Evolutionary conservation across 352 stramenopile genomes (phyloP).

Genomic region (Phytophthora crassamura): DNA sequence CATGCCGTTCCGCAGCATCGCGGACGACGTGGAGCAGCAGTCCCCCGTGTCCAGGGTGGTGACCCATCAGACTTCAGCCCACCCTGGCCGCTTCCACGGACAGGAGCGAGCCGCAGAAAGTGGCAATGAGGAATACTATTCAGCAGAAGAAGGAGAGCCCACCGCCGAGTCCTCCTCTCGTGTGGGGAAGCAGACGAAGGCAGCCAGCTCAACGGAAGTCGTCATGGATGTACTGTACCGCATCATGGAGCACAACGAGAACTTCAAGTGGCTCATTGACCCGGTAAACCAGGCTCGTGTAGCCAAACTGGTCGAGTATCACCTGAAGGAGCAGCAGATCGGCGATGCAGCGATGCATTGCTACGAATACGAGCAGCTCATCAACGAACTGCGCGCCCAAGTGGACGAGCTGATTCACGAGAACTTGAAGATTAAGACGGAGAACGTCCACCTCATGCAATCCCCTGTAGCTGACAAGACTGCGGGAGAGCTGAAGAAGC

Average conservation of each 20-base stretch:
- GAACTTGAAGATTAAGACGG: conserved; percentile 65
- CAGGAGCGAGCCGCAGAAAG: conserved; percentile 28
- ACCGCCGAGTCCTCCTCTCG: conserved; percentile 23
- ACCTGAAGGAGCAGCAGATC: conserved; percentile 42
- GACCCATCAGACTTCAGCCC: conserved; percentile 7
- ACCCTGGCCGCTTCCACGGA: conserved; percentile 12
- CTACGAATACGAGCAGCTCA: conserved; percentile 43
- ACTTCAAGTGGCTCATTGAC: conserved; percentile 65
- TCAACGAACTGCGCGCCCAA: conserved; percentile 57
- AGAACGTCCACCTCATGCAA: conserved; percentile 58
- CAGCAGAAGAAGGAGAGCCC: conserved; percentile 35
- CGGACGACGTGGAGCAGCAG: conserved; percentile 32
- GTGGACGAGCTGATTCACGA: conserved; percentile 66
- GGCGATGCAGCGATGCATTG: conserved; percentile 19
- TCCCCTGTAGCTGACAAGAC: conserved; percentile 34
- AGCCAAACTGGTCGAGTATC: conserved; percentile 59
- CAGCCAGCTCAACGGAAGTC: conserved; percentile 47
- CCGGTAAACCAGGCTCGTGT: conserved; percentile 54
- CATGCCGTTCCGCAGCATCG: conserved; percentile 42
- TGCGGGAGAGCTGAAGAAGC: conserved; percentile 40
- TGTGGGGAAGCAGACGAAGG: conserved; percentile 9
- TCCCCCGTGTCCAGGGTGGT: conserved; percentile 28
- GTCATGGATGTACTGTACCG: conserved; percentile 71
- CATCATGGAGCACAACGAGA: conserved; percentile 67
- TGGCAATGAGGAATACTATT: conserved; percentile 35